These are phyloP conservation scores for Claviceps lovelessii DNA, from an alignment of 2,329 filamentous ascomycete species.

Conservation along the genomic window DNA sequence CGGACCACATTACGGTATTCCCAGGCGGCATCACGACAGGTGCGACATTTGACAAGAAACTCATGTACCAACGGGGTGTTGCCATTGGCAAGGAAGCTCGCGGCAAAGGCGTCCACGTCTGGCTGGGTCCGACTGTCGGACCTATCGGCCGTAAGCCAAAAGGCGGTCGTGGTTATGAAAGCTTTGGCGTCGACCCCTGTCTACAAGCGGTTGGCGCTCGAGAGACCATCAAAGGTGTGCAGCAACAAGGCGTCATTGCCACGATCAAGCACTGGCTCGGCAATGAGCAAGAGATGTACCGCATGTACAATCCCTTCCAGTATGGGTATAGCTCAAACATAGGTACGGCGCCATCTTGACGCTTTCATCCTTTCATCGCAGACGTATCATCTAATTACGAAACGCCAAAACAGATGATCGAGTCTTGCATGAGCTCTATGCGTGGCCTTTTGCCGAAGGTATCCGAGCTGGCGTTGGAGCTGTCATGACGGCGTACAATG, in stretches of 20 bases:
- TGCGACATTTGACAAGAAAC: conserved; percentile 58
- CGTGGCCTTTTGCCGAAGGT: conserved; percentile 74
- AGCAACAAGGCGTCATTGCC: conserved; percentile 42
- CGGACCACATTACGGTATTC: conserved; percentile 63
- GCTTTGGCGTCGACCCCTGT: conserved; percentile 55
- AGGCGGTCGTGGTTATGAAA: conserved; percentile 64
- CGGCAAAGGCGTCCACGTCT: conserved; percentile 59
- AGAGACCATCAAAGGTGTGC: conserved; percentile 62
- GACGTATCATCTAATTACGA: neutral
- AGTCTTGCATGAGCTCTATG: conserved; percentile 60
- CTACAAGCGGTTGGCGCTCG: conserved; percentile 65
- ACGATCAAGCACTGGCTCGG: conserved; percentile 42
- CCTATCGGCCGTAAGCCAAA: conserved; percentile 58
- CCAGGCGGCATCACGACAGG: conserved; percentile 66
- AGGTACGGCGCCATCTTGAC: conserved; percentile 30
- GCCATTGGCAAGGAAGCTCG: conserved; percentile 58
- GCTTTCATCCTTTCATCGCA: neutral
- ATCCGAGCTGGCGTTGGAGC: conserved; percentile 68
- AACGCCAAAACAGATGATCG: conserved; percentile 41
- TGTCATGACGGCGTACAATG: conserved; percentile 80
- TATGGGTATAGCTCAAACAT: conserved; percentile 57
- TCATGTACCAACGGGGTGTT: conserved; percentile 54
- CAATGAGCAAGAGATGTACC: conserved; percentile 50
- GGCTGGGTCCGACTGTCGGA: conserved; percentile 56
- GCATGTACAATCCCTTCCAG: conserved; percentile 40